These are phyloP conservation scores for Ophioceras dolichostomum DNA, from an alignment of 2,329 filamentous ascomycete species.

Conservation along the genomic window DNA sequence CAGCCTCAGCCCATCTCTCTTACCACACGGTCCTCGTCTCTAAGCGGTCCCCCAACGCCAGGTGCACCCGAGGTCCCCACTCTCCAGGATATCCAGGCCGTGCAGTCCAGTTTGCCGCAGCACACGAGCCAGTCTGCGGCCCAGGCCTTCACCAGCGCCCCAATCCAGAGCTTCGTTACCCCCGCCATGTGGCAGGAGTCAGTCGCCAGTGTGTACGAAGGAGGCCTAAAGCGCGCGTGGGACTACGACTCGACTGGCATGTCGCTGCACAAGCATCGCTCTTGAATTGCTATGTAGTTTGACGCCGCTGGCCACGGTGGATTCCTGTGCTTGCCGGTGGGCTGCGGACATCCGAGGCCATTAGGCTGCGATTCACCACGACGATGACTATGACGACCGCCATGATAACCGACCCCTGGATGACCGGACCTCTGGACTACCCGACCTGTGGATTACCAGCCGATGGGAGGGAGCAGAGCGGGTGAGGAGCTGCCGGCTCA, in stretches of 20 bases:
- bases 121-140: slow-evolving; percentile 33
- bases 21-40: slow-evolving; percentile 33
- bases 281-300: no score
- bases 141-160: slow-evolving; percentile 35
- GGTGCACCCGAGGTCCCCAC: slow-evolving; percentile 41
- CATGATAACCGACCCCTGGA: no score
- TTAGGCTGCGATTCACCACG: no score
- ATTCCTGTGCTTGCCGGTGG: no score
- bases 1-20: slow-evolving; percentile 28
- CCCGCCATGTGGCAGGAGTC: slow-evolving; percentile 65
- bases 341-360: no score
- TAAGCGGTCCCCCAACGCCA: slow-evolving; percentile 43
- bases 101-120: slow-evolving; percentile 29
- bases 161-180: slow-evolving; percentile 50
- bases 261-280: background rate
- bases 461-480: no score
- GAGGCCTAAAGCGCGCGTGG: slow-evolving; percentile 50
- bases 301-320: no score
- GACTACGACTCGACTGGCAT: slow-evolving; percentile 31
- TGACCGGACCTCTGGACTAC: no score
- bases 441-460: no score
- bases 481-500: no score
- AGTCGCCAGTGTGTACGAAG: slow-evolving; percentile 56
- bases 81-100: slow-evolving; percentile 38
- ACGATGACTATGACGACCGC: no score